Evolutionary conservation across 345 rosid genomes (phyloP), one percentile per base, ranked within the genome.

Genomic region (Populus nigra): DNA sequence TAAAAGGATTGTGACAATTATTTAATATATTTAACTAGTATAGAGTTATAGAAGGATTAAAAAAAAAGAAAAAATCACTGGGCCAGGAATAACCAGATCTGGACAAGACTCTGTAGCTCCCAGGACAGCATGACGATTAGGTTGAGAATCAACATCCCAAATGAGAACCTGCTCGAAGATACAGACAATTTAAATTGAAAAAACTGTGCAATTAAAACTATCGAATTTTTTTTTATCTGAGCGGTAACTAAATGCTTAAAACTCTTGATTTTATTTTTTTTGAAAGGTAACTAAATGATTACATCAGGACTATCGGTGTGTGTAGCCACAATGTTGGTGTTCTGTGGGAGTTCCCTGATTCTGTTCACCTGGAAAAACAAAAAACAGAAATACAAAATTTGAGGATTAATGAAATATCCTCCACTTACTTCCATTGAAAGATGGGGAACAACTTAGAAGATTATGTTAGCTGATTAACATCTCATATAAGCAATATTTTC

Each of bases 241-340:
- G 61, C 31, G 5, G 27, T 12, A 73, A 73, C 31, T 23, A 43
- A 68, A 65, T 75, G 47, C 73, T 50, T 15, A 25, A 41, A 39
- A 65, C 38, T 53, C 39, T 20, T 71, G 61, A 33, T 55, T 69
- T 72, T 73, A 41, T 57, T 49, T 55, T 5, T 66, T 31, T 17
- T 8, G 50, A 55, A 68, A 45, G 10, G 35, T 12, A 73, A 75
- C 31, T 23, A 43, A 68, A 65, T 75, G 47, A 77, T 86, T 84
- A 90, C 93, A 83, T 90, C 86, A 65, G 91, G 91, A 79, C 93
- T 82, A 57, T 90, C 93, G 18, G 89, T 90, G 78, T 90, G 93
- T 15, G 91, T 88, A 50, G 93, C 93, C 16, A 90, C 87, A 65
- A 90, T 90, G 80, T 88, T 90, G 65, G 86, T 86, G 80, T 90